Evolutionary conservation across 2,329 filamentous ascomycete species (phyloP), one percentile per base, ranked within the genome.

Genomic region (Helicocarpus griseus): DNA sequence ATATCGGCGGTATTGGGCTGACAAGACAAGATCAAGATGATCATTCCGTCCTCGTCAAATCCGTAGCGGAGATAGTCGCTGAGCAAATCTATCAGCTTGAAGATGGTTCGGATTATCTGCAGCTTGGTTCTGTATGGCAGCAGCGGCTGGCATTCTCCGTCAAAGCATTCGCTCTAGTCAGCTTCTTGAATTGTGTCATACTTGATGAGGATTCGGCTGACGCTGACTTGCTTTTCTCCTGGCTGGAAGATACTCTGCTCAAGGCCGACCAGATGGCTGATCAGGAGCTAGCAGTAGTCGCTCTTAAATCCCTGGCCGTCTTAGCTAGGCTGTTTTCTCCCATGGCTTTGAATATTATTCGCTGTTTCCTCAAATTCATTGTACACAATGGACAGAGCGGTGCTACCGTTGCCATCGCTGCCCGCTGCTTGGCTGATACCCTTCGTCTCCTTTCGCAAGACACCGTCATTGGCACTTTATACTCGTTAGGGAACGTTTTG

Each of bases 401-500:
- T 14, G 74, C 79, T 26, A 87, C 83, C 11, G 83, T 93, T 40
- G 77, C 77, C 1, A 78, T 91, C 31, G 91, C 91, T 26, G 89
- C 90, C n/a, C 82, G 83, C 57, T 93, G 86, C 60, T 74, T 98
- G 31, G 89, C 90, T 2, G 85, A 84, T 58, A 82, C 94, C 17
- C 74, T 98, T 51, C 85, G 84, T 58, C 77, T 85, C 61, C 77
- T 97, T 11, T 95, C 93, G 1, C 87, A 95, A 60, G 93, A 98
- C 72, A 85, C 89, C 33, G 80, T 95, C 33, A 97, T 98, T 58
- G 95, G 90, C 4, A 97, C 90, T 1, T 75, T 98, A 8, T 98
- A 98, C 69, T 93, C 89, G 0, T 77, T 98, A n/a, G 93, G 93
- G 19, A 98, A 98, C 64, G 86, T 95, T 3, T 76, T 98, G 13